Conservation (phyloP, 2,329 filamentous ascomycete genomes). For the Gaeumannomyces sp. region DNA sequence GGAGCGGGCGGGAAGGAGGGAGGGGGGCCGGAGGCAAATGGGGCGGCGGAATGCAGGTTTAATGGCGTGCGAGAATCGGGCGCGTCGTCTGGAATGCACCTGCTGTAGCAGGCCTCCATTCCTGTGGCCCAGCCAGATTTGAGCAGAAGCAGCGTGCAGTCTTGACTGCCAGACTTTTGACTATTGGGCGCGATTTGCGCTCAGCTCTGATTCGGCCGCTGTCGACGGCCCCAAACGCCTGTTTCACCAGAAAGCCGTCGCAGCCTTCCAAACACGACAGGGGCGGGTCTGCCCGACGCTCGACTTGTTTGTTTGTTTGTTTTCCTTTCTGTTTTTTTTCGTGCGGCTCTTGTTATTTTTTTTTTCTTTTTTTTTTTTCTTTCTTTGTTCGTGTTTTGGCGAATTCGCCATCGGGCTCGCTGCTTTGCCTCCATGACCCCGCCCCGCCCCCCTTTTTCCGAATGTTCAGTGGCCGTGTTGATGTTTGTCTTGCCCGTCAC, state of each 20-base stretch:
- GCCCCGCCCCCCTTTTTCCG: background rate
- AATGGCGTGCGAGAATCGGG: background rate
- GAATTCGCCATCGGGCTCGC: background rate
- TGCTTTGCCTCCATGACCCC: background rate
- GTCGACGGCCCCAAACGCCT: background rate
- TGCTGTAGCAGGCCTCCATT: background rate
- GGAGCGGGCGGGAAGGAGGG: too few species aligned
- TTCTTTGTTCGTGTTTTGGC: background rate
- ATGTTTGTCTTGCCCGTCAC: constrained; percentile 5
- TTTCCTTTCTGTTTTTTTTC: background rate
- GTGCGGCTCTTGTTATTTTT: background rate
- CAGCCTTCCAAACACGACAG: background rate
- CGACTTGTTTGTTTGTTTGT: background rate
- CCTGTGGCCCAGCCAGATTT: background rate
- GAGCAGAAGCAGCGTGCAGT: background rate
- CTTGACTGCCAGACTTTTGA: background rate
- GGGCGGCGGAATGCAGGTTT: background rate
- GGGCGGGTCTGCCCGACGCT: background rate
- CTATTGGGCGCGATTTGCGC: background rate
- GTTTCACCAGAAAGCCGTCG: background rate
- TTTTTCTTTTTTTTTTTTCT: background rate
- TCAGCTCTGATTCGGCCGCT: background rate
- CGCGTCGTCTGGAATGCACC: background rate
- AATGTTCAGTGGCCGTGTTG: background rate
- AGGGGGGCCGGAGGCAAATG: background rate